Evolutionary conservation across 768 basidiomycete genomes (phyloP).

Genomic region (Coprinellus micaceus): DNA sequence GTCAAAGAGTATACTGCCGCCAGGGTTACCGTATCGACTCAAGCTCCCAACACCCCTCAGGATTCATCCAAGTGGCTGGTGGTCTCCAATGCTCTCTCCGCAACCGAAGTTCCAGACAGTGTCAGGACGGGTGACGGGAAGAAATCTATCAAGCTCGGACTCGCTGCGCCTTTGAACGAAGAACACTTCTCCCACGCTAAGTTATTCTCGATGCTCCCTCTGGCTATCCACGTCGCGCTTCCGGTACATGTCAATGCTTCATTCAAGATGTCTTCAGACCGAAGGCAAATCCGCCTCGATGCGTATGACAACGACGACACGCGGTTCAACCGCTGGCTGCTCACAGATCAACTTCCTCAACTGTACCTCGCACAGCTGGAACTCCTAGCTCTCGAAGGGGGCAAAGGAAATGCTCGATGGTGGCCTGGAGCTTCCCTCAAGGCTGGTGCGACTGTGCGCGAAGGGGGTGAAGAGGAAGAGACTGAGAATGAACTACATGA

Average conservation of each 20-base stretch:
- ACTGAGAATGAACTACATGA: conserved; percentile 9
- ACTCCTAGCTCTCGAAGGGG: conserved; percentile 14
- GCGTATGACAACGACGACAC: conserved; percentile 30
- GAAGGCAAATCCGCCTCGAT: conserved; percentile 42
- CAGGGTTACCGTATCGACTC: no score
- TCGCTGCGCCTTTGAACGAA: conserved; percentile 25
- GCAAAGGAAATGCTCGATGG: conserved; percentile 23
- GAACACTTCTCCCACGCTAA: conserved; percentile 6
- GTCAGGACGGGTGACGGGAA: neutral
- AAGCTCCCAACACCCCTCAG: neutral
- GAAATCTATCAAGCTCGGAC: conserved; percentile 19
- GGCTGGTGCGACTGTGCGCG: neutral
- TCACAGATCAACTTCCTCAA: conserved; percentile 30
- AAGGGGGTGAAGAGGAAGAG: conserved; percentile 11
- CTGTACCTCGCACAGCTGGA: conserved; percentile 40
- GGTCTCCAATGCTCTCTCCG: conserved; percentile 13
- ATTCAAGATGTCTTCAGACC: conserved; percentile 44
- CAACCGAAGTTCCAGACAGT: conserved; percentile 4
- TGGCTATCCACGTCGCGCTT: conserved; percentile 35
- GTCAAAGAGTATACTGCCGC: neutral
- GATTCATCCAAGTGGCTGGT: neutral
- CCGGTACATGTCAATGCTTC: conserved; percentile 47
- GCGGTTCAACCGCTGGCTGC: conserved; percentile 41
- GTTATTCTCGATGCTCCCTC: conserved; percentile 45
- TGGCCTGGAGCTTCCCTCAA: conserved; percentile 29